Percentiles rank a stretch among this genome's conserved stretches.
Conservation (phyloP, 805 yeast genomes). For the Ogataea henricii region DNA sequence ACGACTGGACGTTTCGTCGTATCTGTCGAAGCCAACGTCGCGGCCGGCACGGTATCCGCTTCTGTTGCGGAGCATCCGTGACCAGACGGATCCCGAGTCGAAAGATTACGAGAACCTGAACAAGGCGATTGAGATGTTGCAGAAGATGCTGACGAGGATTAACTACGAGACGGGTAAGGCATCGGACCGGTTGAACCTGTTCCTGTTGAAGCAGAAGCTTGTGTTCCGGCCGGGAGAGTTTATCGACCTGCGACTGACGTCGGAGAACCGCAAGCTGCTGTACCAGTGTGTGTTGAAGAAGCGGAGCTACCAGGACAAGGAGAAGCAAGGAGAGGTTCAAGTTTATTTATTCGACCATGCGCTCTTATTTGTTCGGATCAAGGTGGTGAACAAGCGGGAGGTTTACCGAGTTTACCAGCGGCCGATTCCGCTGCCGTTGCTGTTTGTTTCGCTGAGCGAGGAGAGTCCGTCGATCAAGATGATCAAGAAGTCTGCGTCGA, state of each 20-base stretch:
- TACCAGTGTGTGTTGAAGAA: slow-evolving; percentile 77
- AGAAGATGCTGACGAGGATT: slow-evolving; percentile 72
- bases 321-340: slow-evolving; percentile 75
- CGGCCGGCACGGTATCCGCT: slow-evolving; percentile 94
- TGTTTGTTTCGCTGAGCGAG: slow-evolving; percentile 74
- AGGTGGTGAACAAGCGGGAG: slow-evolving; percentile 85
- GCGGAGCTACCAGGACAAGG: slow-evolving; percentile 68
- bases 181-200: slow-evolving; percentile 86
- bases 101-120: slow-evolving; percentile 70
- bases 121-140: slow-evolving; percentile 73
- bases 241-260: slow-evolving; percentile 80
- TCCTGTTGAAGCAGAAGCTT: slow-evolving; percentile 81
- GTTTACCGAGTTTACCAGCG: slow-evolving; percentile 88
- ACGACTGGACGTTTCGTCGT: slow-evolving; percentile 89
- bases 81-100: slow-evolving; percentile 74
- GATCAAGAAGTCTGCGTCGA: slow-evolving; percentile 43
- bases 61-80: slow-evolving; percentile 76
- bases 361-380: slow-evolving; percentile 78
- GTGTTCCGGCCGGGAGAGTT: slow-evolving; percentile 81
- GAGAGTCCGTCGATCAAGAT: slow-evolving; percentile 67
- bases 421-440: slow-evolving; percentile 78
- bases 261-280: slow-evolving; percentile 76
- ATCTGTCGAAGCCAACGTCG: slow-evolving; percentile 91
- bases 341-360: slow-evolving; percentile 88
- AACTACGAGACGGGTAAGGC: slow-evolving; percentile 92